phyloP scores from a whole-genome alignment of 2,329 filamentous ascomycete genomes.

The Bipolaris bicolor region DNA sequence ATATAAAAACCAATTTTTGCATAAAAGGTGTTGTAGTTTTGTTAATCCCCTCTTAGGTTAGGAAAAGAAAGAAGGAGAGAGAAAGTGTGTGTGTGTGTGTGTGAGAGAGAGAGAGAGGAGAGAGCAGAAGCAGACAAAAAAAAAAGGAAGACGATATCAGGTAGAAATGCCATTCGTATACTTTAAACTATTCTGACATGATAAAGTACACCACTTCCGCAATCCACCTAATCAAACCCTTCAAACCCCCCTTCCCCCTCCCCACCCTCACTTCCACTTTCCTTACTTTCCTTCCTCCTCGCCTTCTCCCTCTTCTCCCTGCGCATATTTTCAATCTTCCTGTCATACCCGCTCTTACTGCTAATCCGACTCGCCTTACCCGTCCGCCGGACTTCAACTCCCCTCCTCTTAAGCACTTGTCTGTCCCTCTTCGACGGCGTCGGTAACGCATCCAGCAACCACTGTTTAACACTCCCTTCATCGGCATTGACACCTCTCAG shows the following conservation, averaged over 20 bases:
- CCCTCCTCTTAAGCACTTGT: constrained; percentile 79
- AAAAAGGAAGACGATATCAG: too few relatives aligned
- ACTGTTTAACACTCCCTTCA: constrained; percentile 62
- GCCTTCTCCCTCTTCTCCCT: constrained; percentile 56
- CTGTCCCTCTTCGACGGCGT: constrained; percentile 82
- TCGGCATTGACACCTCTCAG: constrained; percentile 56
- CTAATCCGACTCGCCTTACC: constrained; percentile 69
- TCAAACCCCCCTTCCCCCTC: constrained; percentile 40
- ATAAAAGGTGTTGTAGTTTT: too few relatives aligned
- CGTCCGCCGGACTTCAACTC: constrained; percentile 73
- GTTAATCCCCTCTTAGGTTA: too few relatives aligned
- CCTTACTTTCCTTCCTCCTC: constrained; percentile 34
- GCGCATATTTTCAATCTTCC: constrained; percentile 70
- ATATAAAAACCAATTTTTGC: too few relatives aligned
- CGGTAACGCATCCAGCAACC: constrained; percentile 87
- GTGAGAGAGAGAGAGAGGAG: too few relatives aligned
- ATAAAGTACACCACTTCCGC: too few relatives aligned
- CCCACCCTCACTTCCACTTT: constrained; percentile 18
- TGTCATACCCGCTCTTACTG: constrained; percentile 78
- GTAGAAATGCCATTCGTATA: too few relatives aligned
- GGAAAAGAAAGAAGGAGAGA: too few relatives aligned
- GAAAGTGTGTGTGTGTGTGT: too few relatives aligned
- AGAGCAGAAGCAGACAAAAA: too few relatives aligned
- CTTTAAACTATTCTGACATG: too few relatives aligned
- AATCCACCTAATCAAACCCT: constrained; percentile 44